A percentile compares a stretch with the other conserved stretches of the same genome.
phyloP scores from a whole-genome alignment of 805 yeast genomes.

The Candida insectalens region DNA sequence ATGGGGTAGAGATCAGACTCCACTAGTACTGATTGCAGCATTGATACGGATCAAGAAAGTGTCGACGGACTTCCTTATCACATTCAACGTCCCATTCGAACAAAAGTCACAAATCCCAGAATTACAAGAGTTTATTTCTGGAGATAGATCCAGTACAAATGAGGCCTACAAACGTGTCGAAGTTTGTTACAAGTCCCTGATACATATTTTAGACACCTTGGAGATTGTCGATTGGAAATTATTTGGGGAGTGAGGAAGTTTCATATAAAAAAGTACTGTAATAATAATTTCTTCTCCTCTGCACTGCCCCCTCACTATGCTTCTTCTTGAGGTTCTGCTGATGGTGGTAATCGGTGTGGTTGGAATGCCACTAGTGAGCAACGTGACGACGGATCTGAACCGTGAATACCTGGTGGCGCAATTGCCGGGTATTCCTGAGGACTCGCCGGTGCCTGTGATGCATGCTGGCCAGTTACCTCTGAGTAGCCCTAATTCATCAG shows the following conservation, averaged over 20 bases:
- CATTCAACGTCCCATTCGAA: conserved; percentile 49
- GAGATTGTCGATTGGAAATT: conserved; percentile 37
- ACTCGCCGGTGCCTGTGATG: conserved; percentile 41
- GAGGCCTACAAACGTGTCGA: conserved; percentile 21
- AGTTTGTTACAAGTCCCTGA: conserved; percentile 17
- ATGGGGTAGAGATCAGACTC: conserved; percentile 34
- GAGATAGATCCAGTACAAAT: conserved; percentile 6
- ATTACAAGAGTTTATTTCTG: conserved; percentile 10
- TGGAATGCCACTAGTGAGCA: too few relatives aligned
- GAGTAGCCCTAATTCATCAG: conserved; percentile 40
- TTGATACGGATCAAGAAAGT: conserved; percentile 42
- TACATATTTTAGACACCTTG: conserved; percentile 18
- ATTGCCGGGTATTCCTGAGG: too few relatives aligned
- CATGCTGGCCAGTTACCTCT: conserved; percentile 60
- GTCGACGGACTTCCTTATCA: conserved; percentile 51
- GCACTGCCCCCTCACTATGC: too few relatives aligned
- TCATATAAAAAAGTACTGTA: too few relatives aligned
- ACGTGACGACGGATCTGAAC: too few relatives aligned
- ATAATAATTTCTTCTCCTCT: too few relatives aligned
- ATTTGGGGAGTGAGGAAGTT: conserved; percentile 29
- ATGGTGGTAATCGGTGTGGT: too few relatives aligned
- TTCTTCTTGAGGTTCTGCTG: too few relatives aligned
- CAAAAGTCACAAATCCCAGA: conserved; percentile 19
- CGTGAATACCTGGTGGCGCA: too few relatives aligned
- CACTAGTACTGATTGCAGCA: conserved; percentile 44